phyloP scores from a whole-genome alignment of 768 basidiomycete genomes.

The Leucosporidium creatinivorum region DNA sequence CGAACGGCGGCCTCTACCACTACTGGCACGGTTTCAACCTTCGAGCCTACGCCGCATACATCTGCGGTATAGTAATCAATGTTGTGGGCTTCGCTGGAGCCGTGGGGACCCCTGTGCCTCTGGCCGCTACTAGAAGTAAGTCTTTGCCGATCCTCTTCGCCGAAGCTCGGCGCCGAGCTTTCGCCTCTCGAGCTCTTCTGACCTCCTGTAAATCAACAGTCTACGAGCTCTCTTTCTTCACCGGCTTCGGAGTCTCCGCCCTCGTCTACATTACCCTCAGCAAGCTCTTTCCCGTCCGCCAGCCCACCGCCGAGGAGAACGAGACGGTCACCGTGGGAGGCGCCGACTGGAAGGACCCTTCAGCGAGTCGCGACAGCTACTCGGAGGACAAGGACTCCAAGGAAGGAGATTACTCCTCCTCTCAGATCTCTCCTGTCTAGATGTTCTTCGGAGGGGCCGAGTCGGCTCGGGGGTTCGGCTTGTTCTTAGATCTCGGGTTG shows the following conservation, averaged over 20 bases:
- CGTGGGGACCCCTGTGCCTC: conserved; percentile 56
- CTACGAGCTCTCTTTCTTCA: conserved; percentile 73
- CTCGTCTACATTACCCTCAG: conserved; percentile 59
- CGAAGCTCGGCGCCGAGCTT: no score
- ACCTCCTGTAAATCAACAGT: no score
- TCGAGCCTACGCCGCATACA: conserved; percentile 51
- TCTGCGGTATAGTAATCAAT: conserved; percentile 71
- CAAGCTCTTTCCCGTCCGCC: conserved; percentile 55
- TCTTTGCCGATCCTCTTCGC: no score
- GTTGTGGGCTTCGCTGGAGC: conserved; percentile 73
- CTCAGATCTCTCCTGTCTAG: no score
- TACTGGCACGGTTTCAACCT: conserved; percentile 69
- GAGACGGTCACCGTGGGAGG: conserved; percentile 13
- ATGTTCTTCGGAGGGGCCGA: no score
- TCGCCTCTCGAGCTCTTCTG: no score
- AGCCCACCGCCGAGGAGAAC: conserved; percentile 41
- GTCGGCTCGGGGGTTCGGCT: no score
- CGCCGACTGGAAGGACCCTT: background rate
- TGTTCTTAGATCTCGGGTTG: no score
- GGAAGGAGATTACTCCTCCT: no score
- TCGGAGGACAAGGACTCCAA: no score
- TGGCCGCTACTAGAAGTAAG: conserved; percentile 55
- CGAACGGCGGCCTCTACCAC: conserved; percentile 48
- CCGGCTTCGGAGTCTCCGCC: conserved; percentile 66
- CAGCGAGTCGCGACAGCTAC: no score